Evolutionary conservation across 2,329 filamentous ascomycete genomes (phyloP), one percentile per base, ranked within the genome.

Genomic region (Mycosphaerella arachidis): DNA sequence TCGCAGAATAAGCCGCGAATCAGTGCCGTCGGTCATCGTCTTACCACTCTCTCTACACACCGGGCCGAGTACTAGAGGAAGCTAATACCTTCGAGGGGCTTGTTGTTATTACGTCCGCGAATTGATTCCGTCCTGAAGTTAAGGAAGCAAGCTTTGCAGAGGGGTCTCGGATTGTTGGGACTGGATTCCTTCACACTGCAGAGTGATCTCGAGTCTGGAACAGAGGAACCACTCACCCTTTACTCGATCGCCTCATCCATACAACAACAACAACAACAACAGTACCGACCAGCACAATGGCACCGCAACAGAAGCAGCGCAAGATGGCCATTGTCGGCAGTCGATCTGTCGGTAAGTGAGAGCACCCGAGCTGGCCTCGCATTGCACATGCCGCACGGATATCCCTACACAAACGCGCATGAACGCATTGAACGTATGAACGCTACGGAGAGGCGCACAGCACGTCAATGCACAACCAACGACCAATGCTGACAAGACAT

Each of bases 261-360:
- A 35, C 27, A 9, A 53, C 16, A 18, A 27, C 12, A 9, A 33
- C 6, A 9, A 50, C 10, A 8, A 30, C 37, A n/a, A 55, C 53
- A 48, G 40, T 12, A n/a, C 46, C 1, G 12, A 20, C 7, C 16
- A 30, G 20, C 40, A 77, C 71, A 66, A 90, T 90, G 87, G 82
- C 86, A 67, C 78, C 87, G 52, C 84, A 86, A 62, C 84, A 88
- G 60, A 96, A 96, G 78, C 92, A 96, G 78, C 84, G 92, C 72
- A 97, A 97, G 83, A 89, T 97, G 75, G 92, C 92, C 77, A 93
- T 97, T 78, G 91, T 97, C 65, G 92, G 92, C 79, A 95, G 91
- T 79, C 87, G 92, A 72, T 94, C 92, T 63, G 92, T 97, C 73
- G 89, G 89, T 91, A 83, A 69, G 84, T 78, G 31, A 48, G 20